Conservation (phyloP, 2,329 filamentous ascomycete species). For the Bipolaris bicolor region DNA sequence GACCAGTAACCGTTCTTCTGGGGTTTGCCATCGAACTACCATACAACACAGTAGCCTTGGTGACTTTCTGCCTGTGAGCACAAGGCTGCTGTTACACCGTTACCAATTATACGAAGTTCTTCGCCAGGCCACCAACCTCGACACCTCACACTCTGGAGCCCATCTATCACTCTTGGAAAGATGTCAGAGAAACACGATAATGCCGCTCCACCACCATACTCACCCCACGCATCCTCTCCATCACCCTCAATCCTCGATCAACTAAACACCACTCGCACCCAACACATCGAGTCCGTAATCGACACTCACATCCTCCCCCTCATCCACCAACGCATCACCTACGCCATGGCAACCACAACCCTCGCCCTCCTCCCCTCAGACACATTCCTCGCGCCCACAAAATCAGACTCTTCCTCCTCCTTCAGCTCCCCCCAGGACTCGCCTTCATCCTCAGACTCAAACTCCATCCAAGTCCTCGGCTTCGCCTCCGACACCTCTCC, state of each 20-base stretch:
- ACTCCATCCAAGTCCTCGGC: slow-evolving; percentile 46
- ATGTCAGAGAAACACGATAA: slow-evolving; percentile 22
- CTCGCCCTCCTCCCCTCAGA: slow-evolving; percentile 55
- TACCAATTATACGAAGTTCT: no score
- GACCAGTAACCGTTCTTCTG: not conserved
- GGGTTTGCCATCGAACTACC: slow-evolving; percentile 1
- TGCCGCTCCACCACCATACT: slow-evolving; percentile 12
- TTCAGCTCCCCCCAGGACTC: no score
- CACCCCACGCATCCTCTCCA: slow-evolving; percentile 26
- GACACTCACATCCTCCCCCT: slow-evolving; percentile 51
- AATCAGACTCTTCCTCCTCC: no score
- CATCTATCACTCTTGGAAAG: not conserved
- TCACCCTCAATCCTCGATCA: slow-evolving; percentile 39
- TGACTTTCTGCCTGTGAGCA: no score
- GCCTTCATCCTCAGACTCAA: no score
- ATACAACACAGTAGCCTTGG: no score
- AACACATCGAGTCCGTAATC: slow-evolving; percentile 50
- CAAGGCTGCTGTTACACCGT: no score
- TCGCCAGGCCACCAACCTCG: not conserved
- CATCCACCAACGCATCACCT: slow-evolving; percentile 48
- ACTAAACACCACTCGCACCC: slow-evolving; percentile 48
- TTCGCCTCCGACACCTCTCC: slow-evolving; percentile 50
- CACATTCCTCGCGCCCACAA: slow-evolving; percentile 36
- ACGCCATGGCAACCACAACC: slow-evolving; percentile 52
- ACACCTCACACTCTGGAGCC: not conserved